Evolutionary conservation across 495 filamentous ascomycete genomes (phyloP), one percentile per base, ranked within the genome.

Genomic region (Rostrohypoxylon terebratum): DNA sequence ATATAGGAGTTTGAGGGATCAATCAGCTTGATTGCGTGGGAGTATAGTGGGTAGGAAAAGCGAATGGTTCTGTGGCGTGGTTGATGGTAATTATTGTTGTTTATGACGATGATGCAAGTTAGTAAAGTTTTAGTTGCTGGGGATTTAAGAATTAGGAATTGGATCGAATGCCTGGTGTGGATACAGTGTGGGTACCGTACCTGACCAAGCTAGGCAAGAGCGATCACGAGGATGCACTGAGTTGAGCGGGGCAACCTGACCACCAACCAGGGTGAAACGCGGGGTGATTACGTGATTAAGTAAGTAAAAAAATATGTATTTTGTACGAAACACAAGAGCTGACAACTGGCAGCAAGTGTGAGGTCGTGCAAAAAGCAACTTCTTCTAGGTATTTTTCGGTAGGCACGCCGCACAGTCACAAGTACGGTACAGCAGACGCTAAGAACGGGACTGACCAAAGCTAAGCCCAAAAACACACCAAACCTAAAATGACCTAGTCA

Each of bases 181-280:
- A 28, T 28, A 28, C 28, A 28, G 28, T 28, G 71, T 70, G 62
- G 14, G 36, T 71, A 54, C 66, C 47, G 62, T 63, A 23, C 51
- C 48, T 68, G 38, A 69, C 59, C 53, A 64, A 28, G 48, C 9
- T 64, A 72, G 60, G 70, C 68, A 74, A 69, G 61, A 61, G 33
- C 14, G 72, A 71, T 75, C 65, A 71, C 72, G 69, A 75, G 72
- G 72, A 61, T 72, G 45, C 20, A 63, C 51, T 59, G 48, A 45
- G 67, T 64, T 68, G 68, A 68, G 72, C 59, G 72, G 69, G 72
- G 72, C 63, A 74, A 68, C 59, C 36, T 62, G 34, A 59, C 50
- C 61, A 61, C 40, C 62, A 44, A 71, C 58, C 48, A 16, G 40
- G 20, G 42, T 59, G 54, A 72, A 75, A 72, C 63, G 68, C 64